Base-by-base conservation (phyloP, 495 filamentous ascomycete species). In the Aspergillus hancockii region DNA sequence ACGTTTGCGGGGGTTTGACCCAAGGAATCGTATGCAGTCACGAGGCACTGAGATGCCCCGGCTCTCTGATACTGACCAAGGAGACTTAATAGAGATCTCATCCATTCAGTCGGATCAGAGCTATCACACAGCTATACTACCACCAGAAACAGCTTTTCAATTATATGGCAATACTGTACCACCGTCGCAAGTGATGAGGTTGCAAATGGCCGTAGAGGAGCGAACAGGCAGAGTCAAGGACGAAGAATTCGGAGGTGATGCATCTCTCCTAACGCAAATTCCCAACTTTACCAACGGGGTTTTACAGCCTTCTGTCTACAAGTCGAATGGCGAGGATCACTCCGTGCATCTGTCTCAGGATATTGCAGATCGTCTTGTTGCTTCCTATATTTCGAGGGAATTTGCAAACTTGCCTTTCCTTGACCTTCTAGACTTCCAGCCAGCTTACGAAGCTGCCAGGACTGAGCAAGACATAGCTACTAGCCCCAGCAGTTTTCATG, bases 391-490 rank as follows among this genome's bases (percentile, higher is more conserved):
- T 8, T 43, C 40, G 16, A 50, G 49, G 8, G 57, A 64, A 43
- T 60, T 58, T 30, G 62, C 50, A 7, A 60, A 64, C 19, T 14
- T 60, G 34, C 62, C 62, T 2, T 58, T 64, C 7, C 57, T 64
- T 8, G 54, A 64, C 25, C 54, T 64, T n/a, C 1, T 21, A 8
- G 43, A 60, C 2, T 63, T 63, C 12, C 52, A 43, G 40, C n/a
- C 57, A 13, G 43, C 57, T 3, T 63, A 49, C 52, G 49, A 54
- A 18, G 30, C 36, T 19, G 41, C 28, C 22, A 28, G 41, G 16
- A 28, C 18, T 7, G 49, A 36, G 14, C 49, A 34, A 9, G 30
- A 51, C 13, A 22, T 56, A 9, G 5, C 16, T 8, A 19, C 55
- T 13, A 51, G 46, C 43, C 45, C 55, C 21, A 56, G 22, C 13